Percentiles rank a stretch among this genome's conserved stretches.
phyloP scores from a whole-genome alignment of 2,329 filamentous ascomycete genomes.

The Neopestalotiopsis sp. region DNA sequence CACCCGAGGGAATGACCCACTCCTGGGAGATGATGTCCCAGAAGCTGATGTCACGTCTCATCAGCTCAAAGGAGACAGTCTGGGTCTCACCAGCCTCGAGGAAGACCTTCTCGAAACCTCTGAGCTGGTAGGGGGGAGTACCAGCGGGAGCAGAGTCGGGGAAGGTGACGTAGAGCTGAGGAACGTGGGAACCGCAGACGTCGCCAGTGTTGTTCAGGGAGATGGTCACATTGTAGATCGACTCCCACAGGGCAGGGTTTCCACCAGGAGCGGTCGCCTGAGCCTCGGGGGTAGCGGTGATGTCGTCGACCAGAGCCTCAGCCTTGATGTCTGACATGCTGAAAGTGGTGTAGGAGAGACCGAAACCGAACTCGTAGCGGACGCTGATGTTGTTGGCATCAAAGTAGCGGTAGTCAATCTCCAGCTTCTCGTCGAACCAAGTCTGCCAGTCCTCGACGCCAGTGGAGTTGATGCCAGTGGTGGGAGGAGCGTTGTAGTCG shows the following conservation, averaged over 20 bases:
- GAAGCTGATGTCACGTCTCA: constrained; percentile 81
- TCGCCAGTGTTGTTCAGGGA: constrained; percentile 74
- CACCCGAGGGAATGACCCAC: constrained; percentile 56
- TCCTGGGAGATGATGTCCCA: constrained; percentile 81
- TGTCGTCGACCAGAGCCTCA: constrained; percentile 12
- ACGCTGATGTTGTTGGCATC: constrained; percentile 63
- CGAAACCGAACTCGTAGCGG: constrained; percentile 70
- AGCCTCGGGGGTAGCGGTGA: constrained; percentile 10
- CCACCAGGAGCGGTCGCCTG: constrained; percentile 60
- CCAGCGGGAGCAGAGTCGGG: constrained; percentile 9
- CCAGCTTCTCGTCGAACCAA: constrained; percentile 65
- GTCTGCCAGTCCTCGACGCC: constrained; percentile 47
- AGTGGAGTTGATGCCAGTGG: constrained; percentile 41
- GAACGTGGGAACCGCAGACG: constrained; percentile 69
- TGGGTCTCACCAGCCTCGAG: constrained; percentile 70
- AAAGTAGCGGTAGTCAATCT: constrained; percentile 72
- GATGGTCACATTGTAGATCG: constrained; percentile 68
- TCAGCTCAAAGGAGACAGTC: constrained; percentile 72
- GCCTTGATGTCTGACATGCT: constrained; percentile 40
- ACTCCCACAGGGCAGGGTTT: constrained; percentile 69
- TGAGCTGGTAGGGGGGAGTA: constrained; percentile 70
- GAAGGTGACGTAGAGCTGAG: constrained; percentile 59
- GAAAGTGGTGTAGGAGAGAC: constrained; percentile 65
- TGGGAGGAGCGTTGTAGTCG: constrained; percentile 49
- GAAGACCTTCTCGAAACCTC: constrained; percentile 79